Base-by-base conservation (phyloP, 2,329 filamentous ascomycete genomes). In the Aureobasidium sp. region DNA sequence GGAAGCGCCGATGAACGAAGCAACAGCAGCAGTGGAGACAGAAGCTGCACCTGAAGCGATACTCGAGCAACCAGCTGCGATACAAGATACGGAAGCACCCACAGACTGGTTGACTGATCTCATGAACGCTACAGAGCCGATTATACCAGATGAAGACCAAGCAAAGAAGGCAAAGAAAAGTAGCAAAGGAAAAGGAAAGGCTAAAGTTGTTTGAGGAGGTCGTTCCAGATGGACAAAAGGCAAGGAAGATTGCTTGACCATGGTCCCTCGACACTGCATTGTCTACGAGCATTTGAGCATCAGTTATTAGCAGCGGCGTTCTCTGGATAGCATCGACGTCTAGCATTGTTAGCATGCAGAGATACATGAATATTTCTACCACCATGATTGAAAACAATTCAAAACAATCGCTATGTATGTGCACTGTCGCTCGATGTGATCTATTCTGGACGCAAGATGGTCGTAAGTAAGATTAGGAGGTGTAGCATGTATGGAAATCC, bases 101-200 rank as follows among this genome's bases (percentile, higher is more conserved):
- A 58, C 55, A 10, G 55, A 58, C 7, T 58, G 55, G 55, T 32
- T 58, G 15, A 58, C 55, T 1, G 55, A 58, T 47, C 20, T 58
- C 12, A 58, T 58, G 42, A 58, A 58, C 12, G 23, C 55, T 17
- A 58, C 55, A 2, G 55, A 58, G 27, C 20, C 55, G 5, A 23
- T 37, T 5, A 15, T 8, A 3, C 37, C 37, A 8, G 52, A 42
- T 3, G 27, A 27, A 15, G 52, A 56, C 13, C 17, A 44, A 12
- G 4, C 12, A 15, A 56, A 34, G 27, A 56, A 56, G 27, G 15
- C 17, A 2, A 56, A 44, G n/a, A 42, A 44, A 23, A 34, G 27
- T 3, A 23, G 1, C 5, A 58, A 58, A 27, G 55, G 29, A 13
- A 58, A 47, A 20, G 55, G 55, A 4, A 58, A 58, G n/a, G 55